A percentile compares a stretch with the other conserved stretches of the same genome.
Conservation (phyloP, 257 asterid genomes). For the Lycium ferocissimum region DNA sequence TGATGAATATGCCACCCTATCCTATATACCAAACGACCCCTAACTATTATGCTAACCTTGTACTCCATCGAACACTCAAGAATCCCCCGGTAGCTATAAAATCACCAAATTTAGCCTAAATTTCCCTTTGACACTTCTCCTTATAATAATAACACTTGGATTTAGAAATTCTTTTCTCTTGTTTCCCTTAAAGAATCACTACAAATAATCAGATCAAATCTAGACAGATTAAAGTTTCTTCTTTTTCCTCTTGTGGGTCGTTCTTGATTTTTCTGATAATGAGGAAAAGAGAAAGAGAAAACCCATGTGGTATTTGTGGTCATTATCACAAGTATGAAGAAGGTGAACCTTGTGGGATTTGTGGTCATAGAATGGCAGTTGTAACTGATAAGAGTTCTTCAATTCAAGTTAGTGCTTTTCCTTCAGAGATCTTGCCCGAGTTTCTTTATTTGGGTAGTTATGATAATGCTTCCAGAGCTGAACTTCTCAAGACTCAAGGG, state of each 20-base stretch:
- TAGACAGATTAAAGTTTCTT: neutral
- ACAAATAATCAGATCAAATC: conserved; percentile 22
- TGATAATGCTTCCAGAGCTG: conserved; percentile 92
- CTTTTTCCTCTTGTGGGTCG: neutral
- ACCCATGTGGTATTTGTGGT: conserved; percentile 89
- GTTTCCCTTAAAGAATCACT: neutral
- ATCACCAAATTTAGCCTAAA: neutral
- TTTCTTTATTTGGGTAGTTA: conserved; percentile 92
- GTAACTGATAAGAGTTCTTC: conserved; percentile 52
- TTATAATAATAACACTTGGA: neutral
- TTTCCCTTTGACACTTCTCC: neutral
- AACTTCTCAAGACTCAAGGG: conserved; percentile 93
- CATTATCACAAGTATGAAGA: conserved; percentile 97
- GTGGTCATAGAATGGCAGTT: conserved; percentile 86
- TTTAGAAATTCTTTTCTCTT: neutral
- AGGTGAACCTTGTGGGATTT: conserved; percentile 87
- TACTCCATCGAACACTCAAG: neutral
- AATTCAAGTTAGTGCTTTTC: conserved; percentile 80
- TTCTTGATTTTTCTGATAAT: conserved; percentile 33
- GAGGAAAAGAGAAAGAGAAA: conserved; percentile 94
- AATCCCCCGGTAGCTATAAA: conserved; percentile 4
- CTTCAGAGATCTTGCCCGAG: conserved; percentile 96
- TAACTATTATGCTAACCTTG: neutral
- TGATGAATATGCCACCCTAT: too few relatives aligned
- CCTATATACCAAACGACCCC: too few relatives aligned